Percentiles rank a stretch among this genome's conserved stretches.
Conservation (phyloP, 768 basidiomycete genomes). For the Amanita rubescens region DNA sequence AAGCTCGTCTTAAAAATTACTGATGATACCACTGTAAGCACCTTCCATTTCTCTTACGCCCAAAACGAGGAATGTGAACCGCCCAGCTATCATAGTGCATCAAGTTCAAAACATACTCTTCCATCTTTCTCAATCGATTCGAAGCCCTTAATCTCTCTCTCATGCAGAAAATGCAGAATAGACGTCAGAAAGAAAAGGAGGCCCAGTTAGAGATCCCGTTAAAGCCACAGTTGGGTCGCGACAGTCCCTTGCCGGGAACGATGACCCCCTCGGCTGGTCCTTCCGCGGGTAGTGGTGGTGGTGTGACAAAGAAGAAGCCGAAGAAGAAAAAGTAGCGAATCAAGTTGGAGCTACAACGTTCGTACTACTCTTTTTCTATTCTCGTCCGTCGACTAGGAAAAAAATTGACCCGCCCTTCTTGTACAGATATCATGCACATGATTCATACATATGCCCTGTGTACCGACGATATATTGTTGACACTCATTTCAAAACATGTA, state of each 20-base stretch:
- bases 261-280: constrained; percentile 27
- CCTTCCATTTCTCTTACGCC: constrained; percentile 12
- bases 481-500: no score
- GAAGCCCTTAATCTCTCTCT: constrained; percentile 84
- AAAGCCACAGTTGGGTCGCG: constrained; percentile 11
- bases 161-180: constrained; percentile 83
- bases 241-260: constrained; percentile 23
- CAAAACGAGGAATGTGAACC: no score
- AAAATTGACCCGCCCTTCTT: background rate
- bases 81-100: constrained; percentile 59
- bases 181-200: constrained; percentile 28
- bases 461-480: no score
- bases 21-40: constrained; percentile 74
- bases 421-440: no score
- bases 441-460: no score
- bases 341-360: background rate
- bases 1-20: constrained; percentile 92
- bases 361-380: no score
- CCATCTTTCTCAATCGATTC: constrained; percentile 94
- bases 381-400: background rate
- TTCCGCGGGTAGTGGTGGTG: constrained; percentile 58
- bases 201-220: constrained; percentile 18
- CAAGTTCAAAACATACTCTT: constrained; percentile 94
- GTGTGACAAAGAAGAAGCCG: constrained; percentile 66
- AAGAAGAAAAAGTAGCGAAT: constrained; percentile 66